phyloP scores from a whole-genome alignment of 192 early-diverging fungal genomes.

The Linnemannia schmuckeri region DNA sequence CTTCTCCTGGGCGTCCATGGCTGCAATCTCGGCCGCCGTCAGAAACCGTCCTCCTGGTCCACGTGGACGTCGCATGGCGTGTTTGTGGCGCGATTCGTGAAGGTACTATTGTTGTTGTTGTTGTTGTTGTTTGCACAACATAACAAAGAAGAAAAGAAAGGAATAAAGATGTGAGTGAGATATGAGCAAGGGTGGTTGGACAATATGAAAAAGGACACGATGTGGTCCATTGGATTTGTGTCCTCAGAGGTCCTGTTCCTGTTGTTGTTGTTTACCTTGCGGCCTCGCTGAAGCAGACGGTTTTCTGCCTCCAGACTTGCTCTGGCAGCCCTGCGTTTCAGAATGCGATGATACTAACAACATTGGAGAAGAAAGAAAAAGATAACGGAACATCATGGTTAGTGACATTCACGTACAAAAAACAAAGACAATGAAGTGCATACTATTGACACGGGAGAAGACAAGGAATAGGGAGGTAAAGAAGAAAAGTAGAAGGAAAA shows the following conservation, averaged over 20 bases:
- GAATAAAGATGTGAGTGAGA: background rate
- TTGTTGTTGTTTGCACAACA: background rate
- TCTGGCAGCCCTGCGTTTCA: slow-evolving; percentile 92
- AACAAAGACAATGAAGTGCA: background rate
- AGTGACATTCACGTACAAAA: background rate
- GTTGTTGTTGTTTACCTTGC: slow-evolving; percentile 30
- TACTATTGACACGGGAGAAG: background rate
- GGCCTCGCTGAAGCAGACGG: slow-evolving; percentile 72
- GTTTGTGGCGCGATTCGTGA: slow-evolving; percentile 96
- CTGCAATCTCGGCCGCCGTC: slow-evolving; percentile 59
- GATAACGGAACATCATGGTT: background rate
- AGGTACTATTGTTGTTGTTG: slow-evolving; percentile 74
- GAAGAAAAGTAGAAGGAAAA: background rate
- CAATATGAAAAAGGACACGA: background rate
- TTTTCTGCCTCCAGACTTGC: slow-evolving; percentile 83
- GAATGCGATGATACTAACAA: slow-evolving; percentile 89
- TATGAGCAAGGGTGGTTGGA: background rate
- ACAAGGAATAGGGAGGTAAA: background rate
- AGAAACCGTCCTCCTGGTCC: slow-evolving; percentile 98
- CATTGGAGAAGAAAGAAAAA: background rate
- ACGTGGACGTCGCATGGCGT: slow-evolving; percentile 96
- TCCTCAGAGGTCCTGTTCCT: background rate
- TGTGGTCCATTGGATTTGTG: background rate
- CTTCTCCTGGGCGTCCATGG: slow-evolving; percentile 31
- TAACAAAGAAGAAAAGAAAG: background rate